Conservation (phyloP, 2,329 filamentous ascomycete species). For the Domatiomyces catenatus region DNA sequence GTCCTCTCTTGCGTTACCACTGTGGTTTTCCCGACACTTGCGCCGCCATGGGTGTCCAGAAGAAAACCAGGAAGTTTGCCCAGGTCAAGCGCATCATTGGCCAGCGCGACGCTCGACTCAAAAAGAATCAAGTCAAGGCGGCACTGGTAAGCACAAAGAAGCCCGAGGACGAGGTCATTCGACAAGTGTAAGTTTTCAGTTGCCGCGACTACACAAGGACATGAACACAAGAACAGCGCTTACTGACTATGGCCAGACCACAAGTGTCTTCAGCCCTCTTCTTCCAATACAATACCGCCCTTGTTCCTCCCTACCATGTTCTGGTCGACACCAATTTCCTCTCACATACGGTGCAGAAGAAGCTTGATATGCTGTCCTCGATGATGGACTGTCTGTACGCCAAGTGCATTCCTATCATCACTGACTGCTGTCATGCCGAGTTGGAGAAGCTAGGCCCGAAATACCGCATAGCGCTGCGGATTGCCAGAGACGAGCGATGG, state of each 20-base stretch:
- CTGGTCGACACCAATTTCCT: constrained; percentile 84
- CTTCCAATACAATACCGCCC: constrained; percentile 75
- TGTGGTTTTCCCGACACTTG: not conserved
- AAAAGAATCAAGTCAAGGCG: constrained; percentile 58
- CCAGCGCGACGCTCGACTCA: constrained; percentile 63
- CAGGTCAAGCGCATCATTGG: constrained; percentile 68
- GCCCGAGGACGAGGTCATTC: constrained; percentile 49
- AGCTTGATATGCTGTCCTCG: constrained; percentile 70
- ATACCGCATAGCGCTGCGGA: constrained; percentile 70
- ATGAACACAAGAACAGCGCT: not conserved
- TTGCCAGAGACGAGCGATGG: constrained; percentile 81
- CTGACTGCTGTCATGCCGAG: constrained; percentile 67
- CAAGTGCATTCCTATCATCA: constrained; percentile 79
- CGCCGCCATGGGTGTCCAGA: constrained; percentile 62
- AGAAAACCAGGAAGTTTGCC: constrained; percentile 85
- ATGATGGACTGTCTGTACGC: constrained; percentile 93
- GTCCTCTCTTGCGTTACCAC: not conserved
- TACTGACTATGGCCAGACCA: constrained; percentile 31
- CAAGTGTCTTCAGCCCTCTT: constrained; percentile 73
- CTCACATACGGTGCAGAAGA: constrained; percentile 76
- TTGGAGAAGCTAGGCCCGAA: constrained; percentile 79
- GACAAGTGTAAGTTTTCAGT: constrained; percentile 45
- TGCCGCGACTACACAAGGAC: not conserved
- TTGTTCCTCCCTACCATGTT: constrained; percentile 68
- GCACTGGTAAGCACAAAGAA: constrained; percentile 41